These are phyloP conservation scores for Globisporangium emineosum DNA, from an alignment of 352 stramenopile species.

Conservation along the genomic window DNA sequence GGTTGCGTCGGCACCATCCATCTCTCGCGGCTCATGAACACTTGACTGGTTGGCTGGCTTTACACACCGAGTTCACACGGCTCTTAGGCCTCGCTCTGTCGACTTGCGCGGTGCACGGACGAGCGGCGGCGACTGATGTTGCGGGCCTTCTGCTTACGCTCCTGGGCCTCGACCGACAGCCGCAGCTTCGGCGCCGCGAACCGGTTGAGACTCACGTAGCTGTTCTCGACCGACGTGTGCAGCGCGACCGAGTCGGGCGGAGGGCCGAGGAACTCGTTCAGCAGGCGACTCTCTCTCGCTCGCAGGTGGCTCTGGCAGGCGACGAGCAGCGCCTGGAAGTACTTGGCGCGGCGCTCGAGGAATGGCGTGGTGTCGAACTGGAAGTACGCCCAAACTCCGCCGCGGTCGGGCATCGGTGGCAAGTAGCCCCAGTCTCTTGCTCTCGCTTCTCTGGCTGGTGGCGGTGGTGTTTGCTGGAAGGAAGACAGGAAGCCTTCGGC, in stretches of 20 bases:
- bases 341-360: slow-evolving; percentile 53
- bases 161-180: slow-evolving; percentile 67
- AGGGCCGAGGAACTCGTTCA: slow-evolving; percentile 70
- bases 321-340: slow-evolving; percentile 66
- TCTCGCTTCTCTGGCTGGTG: not conserved
- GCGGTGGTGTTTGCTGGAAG: not conserved
- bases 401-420: slow-evolving; percentile 60
- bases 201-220: slow-evolving; percentile 77
- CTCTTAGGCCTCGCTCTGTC: not conserved
- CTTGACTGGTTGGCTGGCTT: not conserved
- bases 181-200: slow-evolving; percentile 66
- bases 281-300: slow-evolving; percentile 46
- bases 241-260: slow-evolving; percentile 54
- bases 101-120: slow-evolving; percentile 21
- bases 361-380: slow-evolving; percentile 62
- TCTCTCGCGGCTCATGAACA: not conserved
- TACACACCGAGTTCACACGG: not conserved
- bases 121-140: slow-evolving; percentile 55
- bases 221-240: slow-evolving; percentile 58
- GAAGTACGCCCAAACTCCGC: slow-evolving; percentile 72
- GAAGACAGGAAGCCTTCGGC: not conserved
- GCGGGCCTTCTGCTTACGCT: slow-evolving; percentile 68
- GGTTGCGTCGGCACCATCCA: slow-evolving; percentile 1
- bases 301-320: slow-evolving; percentile 45
- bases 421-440: slow-evolving; percentile 17